Conservation (phyloP, 352 stramenopile species). For the Phytopythium cucurbitacearum region DNA sequence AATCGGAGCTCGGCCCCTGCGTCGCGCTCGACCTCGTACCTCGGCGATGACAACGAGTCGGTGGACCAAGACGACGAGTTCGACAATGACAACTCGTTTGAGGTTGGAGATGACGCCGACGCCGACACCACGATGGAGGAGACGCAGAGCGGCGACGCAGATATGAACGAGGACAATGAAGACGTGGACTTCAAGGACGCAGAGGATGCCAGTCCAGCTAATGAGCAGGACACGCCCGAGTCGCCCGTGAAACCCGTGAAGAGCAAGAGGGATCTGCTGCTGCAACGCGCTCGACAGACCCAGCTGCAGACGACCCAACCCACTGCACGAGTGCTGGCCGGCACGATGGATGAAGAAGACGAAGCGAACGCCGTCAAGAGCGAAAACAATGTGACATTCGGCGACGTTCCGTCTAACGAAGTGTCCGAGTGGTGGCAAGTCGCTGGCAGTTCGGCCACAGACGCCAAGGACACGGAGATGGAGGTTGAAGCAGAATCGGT, state of each 20-base stretch:
- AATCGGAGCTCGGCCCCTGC: background rate
- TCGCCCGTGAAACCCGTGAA: slow-evolving; percentile 22
- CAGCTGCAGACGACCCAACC: slow-evolving; percentile 59
- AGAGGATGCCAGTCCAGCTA: slow-evolving; percentile 7
- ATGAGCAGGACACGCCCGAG: slow-evolving; percentile 18
- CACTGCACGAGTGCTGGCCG: slow-evolving; percentile 49
- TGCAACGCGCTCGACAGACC: slow-evolving; percentile 57
- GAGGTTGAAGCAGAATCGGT: slow-evolving; percentile 28
- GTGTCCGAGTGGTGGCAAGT: slow-evolving; percentile 82
- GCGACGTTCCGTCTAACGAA: slow-evolving; percentile 80
- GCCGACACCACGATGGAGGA: slow-evolving; percentile 21
- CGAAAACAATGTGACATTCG: slow-evolving; percentile 8
- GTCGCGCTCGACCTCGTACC: slow-evolving; percentile 12
- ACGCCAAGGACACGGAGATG: slow-evolving; percentile 16
- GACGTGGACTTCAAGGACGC: background rate
- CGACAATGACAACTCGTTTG: slow-evolving; percentile 26
- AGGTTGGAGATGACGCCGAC: slow-evolving; percentile 19
- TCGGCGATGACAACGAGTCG: slow-evolving; percentile 9
- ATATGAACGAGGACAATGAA: slow-evolving; percentile 16
- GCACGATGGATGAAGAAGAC: slow-evolving; percentile 22
- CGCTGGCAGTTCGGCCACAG: slow-evolving; percentile 16
- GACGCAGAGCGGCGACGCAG: slow-evolving; percentile 11
- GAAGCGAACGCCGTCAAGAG: slow-evolving; percentile 5
- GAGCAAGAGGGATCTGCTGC: slow-evolving; percentile 75
- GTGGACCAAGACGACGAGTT: slow-evolving; percentile 18